Percentiles rank a stretch among this genome's conserved stretches.
phyloP scores from a whole-genome alignment of 1,139 yeast species.

The Yamadazyma conglobata region DNA sequence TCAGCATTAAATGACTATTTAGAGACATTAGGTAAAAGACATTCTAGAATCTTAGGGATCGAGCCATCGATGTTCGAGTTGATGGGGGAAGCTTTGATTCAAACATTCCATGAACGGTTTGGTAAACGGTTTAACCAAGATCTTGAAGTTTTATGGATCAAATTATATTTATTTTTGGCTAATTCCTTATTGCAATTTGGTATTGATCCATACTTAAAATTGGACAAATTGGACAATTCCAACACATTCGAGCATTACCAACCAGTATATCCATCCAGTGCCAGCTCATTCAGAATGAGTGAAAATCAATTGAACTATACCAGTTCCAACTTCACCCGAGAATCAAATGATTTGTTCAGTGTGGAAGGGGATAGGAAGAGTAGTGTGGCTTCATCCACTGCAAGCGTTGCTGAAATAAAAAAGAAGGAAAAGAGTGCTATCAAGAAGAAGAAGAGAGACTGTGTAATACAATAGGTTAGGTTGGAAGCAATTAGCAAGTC shows the following conservation, averaged over 20 bases:
- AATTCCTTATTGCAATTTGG: slow-evolving; percentile 65
- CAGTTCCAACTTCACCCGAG: slow-evolving; percentile 1
- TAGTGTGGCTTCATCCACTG: slow-evolving; percentile 8
- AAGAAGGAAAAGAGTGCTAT: slow-evolving; percentile 17
- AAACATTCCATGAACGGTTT: slow-evolving; percentile 70
- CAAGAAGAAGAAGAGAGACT: slow-evolving; percentile 34
- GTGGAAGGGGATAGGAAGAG: slow-evolving; percentile 12
- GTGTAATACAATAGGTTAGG: slow-evolving; percentile 19
- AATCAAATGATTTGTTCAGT: slow-evolving; percentile 11
- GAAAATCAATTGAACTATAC: slow-evolving; percentile 7
- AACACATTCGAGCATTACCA: neutral
- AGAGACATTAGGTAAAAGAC: slow-evolving; percentile 67
- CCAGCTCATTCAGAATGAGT: slow-evolving; percentile 10
- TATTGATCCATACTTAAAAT: slow-evolving; percentile 51
- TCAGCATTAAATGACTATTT: slow-evolving; percentile 55
- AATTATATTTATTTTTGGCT: slow-evolving; percentile 58
- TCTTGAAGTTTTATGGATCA: slow-evolving; percentile 70
- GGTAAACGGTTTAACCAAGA: slow-evolving; percentile 45
- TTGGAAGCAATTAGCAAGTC: no score
- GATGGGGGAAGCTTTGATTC: slow-evolving; percentile 76
- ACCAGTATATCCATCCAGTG: neutral
- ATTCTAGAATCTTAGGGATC: slow-evolving; percentile 70
- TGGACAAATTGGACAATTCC: slow-evolving; percentile 13
- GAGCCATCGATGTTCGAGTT: slow-evolving; percentile 70
- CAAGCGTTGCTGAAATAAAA: slow-evolving; percentile 7